A percentile compares a stretch with the other conserved stretches of the same genome.
Evolutionary conservation across 805 yeast genomes (phyloP).

Genomic region (Monosporozyma aquatica): DNA sequence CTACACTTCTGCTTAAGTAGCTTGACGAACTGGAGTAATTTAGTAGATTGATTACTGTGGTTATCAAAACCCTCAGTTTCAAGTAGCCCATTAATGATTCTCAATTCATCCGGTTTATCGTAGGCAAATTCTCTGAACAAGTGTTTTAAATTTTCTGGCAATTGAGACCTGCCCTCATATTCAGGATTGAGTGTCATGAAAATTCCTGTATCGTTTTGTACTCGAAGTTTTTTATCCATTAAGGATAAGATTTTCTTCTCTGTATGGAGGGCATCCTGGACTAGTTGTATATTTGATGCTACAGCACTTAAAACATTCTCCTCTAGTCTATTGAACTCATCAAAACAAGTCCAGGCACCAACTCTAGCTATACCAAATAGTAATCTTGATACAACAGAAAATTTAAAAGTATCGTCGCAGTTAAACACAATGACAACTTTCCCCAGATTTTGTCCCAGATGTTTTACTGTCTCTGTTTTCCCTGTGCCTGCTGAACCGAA

Average conservation of each 20-base stretch:
- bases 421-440: slow-evolving; percentile 76
- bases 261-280: slow-evolving; percentile 45
- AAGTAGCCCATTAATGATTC: slow-evolving; percentile 65
- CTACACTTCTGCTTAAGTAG: slow-evolving; percentile 37
- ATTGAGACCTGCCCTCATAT: slow-evolving; percentile 69
- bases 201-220: slow-evolving; percentile 51
- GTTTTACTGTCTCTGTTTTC: slow-evolving; percentile 84
- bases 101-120: slow-evolving; percentile 56
- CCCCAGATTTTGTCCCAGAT: slow-evolving; percentile 73
- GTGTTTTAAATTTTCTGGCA: slow-evolving; percentile 81
- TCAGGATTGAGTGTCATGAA: slow-evolving; percentile 89
- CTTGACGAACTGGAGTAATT: slow-evolving; percentile 47
- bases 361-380: slow-evolving; percentile 69
- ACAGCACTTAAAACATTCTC: slow-evolving; percentile 70
- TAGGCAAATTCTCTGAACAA: slow-evolving; percentile 70
- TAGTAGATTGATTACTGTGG: slow-evolving; percentile 37
- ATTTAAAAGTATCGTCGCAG: slow-evolving; percentile 86
- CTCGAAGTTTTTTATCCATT: slow-evolving; percentile 33
- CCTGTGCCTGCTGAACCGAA: slow-evolving; percentile 98
- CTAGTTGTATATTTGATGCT: slow-evolving; percentile 66
- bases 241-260: slow-evolving; percentile 30
- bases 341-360: slow-evolving; percentile 95
- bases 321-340: slow-evolving; percentile 80
- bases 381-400: slow-evolving; percentile 66
- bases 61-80: slow-evolving; percentile 59